A percentile compares a stretch with the other conserved stretches of the same genome.
These are phyloP conservation scores for Apiospora pterosperma DNA, from an alignment of 2,329 filamentous ascomycete genomes.

Conservation along the genomic window DNA sequence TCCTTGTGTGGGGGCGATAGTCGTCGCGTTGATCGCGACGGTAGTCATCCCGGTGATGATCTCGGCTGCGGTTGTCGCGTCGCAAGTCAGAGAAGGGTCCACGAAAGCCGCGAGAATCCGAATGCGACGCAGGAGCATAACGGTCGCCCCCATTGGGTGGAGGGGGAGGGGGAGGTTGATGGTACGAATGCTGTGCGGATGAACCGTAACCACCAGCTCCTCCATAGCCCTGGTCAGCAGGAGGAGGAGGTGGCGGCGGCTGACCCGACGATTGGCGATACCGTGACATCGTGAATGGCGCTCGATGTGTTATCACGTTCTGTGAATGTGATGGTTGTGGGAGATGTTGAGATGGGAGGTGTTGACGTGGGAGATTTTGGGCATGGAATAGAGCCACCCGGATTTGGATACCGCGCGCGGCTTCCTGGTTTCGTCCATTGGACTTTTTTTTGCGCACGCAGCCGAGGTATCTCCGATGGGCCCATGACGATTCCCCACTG, in stretches of 20 bases:
- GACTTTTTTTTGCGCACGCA: background rate
- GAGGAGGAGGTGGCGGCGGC: background rate
- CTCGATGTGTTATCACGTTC: background rate
- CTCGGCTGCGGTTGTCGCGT: constrained; percentile 4
- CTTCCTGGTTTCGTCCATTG: background rate
- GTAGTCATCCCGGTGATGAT: constrained; percentile 25
- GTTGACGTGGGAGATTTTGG: background rate
- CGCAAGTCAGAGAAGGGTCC: background rate
- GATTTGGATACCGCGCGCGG: background rate
- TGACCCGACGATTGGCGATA: background rate
- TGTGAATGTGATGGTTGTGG: background rate
- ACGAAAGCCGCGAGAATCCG: background rate
- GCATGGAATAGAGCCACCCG: background rate
- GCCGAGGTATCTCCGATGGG: background rate
- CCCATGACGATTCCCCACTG: background rate
- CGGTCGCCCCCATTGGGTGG: background rate
- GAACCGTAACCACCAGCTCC: background rate
- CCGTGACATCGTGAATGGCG: background rate
- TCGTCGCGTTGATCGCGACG: constrained; percentile 18
- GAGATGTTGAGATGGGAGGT: background rate
- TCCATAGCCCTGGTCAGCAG: background rate
- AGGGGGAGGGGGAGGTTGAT: background rate
- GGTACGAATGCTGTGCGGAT: background rate
- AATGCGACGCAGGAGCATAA: background rate
- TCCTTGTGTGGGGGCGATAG: constrained; percentile 36